phyloP scores from a whole-genome alignment of 2,329 filamentous ascomycete species.

The Sarocladium kiliense region DNA sequence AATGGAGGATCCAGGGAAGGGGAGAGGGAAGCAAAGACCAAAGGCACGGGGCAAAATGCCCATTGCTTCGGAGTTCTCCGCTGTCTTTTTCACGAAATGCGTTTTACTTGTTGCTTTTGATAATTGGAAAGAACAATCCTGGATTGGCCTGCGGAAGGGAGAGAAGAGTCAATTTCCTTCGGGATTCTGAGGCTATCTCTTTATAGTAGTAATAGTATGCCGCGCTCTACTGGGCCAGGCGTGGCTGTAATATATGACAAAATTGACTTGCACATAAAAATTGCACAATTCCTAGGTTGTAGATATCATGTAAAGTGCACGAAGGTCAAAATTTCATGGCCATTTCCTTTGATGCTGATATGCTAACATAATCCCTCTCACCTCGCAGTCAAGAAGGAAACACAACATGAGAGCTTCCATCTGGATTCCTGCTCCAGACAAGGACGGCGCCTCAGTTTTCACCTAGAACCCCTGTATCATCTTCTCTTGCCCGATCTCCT shows the following conservation, averaged over 20 bases:
- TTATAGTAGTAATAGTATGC: background rate
- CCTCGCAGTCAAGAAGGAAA: conserved; percentile 1
- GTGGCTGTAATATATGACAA: conserved; percentile 3
- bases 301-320: no score
- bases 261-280: background rate
- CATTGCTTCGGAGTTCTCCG: background rate
- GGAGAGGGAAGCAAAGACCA: background rate
- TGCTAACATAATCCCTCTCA: background rate
- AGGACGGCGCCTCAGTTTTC: background rate
- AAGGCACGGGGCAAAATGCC: background rate
- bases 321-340: background rate
- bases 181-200: background rate
- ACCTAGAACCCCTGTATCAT: background rate
- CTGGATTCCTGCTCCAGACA: conserved; percentile 14
- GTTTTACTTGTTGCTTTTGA: background rate
- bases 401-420: conserved; percentile 11
- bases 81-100: background rate
- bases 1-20: background rate
- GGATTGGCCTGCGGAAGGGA: no score
- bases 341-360: conserved; percentile 5
- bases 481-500: background rate
- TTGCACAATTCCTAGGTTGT: background rate
- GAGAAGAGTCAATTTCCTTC: background rate
- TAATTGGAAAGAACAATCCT: background rate
- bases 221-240: background rate